phyloP scores from a whole-genome alignment of 1,284 basidiomycete species.

The Omphalotus olearius region DNA sequence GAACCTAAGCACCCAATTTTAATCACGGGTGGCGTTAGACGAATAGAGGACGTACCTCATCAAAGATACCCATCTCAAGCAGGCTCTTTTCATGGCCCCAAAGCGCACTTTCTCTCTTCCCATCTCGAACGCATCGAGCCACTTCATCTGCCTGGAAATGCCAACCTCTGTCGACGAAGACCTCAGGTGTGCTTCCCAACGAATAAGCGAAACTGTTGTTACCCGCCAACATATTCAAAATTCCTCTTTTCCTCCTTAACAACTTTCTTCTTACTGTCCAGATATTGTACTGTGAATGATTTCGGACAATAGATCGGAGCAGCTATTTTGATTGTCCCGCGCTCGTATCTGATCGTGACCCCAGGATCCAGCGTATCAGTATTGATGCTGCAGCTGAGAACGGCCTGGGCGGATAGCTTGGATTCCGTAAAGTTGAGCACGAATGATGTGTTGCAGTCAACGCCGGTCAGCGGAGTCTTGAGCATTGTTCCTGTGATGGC shows the following conservation, averaged over 20 bases:
- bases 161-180: conserved; percentile 39
- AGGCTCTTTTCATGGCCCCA: conserved; percentile 79
- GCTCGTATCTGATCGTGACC: conserved; percentile 63
- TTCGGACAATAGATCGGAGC: conserved; percentile 62
- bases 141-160: conserved; percentile 84
- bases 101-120: conserved; percentile 67
- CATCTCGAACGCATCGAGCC: conserved; percentile 72
- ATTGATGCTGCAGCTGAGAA: conserved; percentile 62
- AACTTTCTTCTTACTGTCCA: conserved; percentile 38
- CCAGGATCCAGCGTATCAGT: conserved; percentile 40
- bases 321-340: conserved; percentile 60
- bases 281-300: conserved; percentile 60
- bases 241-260: conserved; percentile 49
- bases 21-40: background rate
- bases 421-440: conserved; percentile 62
- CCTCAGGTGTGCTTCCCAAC: background rate
- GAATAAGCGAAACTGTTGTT: background rate
- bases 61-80: conserved; percentile 77
- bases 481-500: conserved; percentile 60
- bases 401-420: conserved; percentile 58
- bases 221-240: conserved; percentile 51
- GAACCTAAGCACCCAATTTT: conserved; percentile 26
- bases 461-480: conserved; percentile 72
- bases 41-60: conserved; percentile 50
- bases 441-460: conserved; percentile 78